These are phyloP conservation scores for Clitoria ternatea DNA, from an alignment of 306 rosid species.

Conservation along the genomic window DNA sequence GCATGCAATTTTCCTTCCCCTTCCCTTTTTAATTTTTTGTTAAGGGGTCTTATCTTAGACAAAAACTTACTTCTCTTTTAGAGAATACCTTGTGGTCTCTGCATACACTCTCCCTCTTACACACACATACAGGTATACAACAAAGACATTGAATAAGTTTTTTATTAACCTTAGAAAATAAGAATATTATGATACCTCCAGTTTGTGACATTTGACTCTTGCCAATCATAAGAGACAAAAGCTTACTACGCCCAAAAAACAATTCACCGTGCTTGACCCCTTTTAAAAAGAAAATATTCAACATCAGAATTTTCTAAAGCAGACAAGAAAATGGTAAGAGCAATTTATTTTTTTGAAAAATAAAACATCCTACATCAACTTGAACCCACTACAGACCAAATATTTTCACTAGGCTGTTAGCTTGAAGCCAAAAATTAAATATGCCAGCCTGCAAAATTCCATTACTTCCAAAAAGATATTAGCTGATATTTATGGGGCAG, in stretches of 20 bases:
- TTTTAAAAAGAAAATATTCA: slow-evolving; percentile 18
- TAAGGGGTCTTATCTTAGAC: neutral
- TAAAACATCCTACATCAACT: neutral
- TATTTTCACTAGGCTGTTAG: neutral
- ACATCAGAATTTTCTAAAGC: slow-evolving; percentile 15
- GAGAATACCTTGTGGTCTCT: neutral
- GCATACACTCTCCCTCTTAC: neutral
- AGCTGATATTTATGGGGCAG: neutral
- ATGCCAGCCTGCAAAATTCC: neutral
- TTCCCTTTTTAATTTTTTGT: neutral
- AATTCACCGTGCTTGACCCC: slow-evolving; percentile 37
- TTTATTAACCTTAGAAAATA: neutral
- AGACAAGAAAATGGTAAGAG: neutral
- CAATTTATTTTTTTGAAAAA: neutral
- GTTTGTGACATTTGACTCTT: slow-evolving; percentile 32
- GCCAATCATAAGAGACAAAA: slow-evolving; percentile 32
- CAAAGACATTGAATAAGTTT: neutral
- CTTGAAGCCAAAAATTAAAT: neutral
- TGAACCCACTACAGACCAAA: neutral
- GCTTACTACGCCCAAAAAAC: slow-evolving; percentile 42
- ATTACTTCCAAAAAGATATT: neutral
- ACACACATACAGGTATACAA: neutral
- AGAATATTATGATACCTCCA: slow-evolving; percentile 27
- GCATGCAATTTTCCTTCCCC: neutral
- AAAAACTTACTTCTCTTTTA: neutral